Evolutionary conservation across 73 alveolate species (phyloP).

Genomic region (Effrenium voratum): DNA sequence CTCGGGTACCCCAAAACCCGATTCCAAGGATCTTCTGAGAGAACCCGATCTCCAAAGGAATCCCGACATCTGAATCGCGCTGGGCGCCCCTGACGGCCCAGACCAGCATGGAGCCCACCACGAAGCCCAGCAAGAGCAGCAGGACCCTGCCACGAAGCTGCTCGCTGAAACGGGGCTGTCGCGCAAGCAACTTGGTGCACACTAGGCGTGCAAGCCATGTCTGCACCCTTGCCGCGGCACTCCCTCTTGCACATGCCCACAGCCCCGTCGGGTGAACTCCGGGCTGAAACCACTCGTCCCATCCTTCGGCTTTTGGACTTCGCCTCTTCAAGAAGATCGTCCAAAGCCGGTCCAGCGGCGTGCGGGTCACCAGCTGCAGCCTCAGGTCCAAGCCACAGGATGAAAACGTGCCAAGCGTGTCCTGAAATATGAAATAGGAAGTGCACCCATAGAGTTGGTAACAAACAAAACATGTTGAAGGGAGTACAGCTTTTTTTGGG

Average conservation of each 20-base stretch:
- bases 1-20: neutral
- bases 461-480: too few relatives aligned
- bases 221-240: too few relatives aligned
- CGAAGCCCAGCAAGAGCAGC: slow-evolving; percentile 69
- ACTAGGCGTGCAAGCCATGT: too few relatives aligned
- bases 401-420: neutral
- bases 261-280: too few relatives aligned
- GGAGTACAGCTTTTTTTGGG: too few relatives aligned
- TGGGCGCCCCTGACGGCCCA: slow-evolving; percentile 36
- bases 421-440: too few relatives aligned
- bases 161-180: too few relatives aligned
- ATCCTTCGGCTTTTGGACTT: neutral
- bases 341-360: slow-evolving; percentile 54
- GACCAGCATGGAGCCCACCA: slow-evolving; percentile 64
- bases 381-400: neutral
- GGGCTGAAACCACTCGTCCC: too few relatives aligned
- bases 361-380: slow-evolving; percentile 66
- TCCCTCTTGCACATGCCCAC: too few relatives aligned
- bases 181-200: too few relatives aligned
- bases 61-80: neutral
- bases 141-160: slow-evolving; percentile 33
- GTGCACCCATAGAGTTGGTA: too few relatives aligned
- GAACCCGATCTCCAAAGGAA: neutral
- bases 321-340: slow-evolving; percentile 72
- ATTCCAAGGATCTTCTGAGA: neutral